Base-by-base conservation (phyloP, 2,329 filamentous ascomycete genomes). In the Pestalotiopsis sp. region DNA sequence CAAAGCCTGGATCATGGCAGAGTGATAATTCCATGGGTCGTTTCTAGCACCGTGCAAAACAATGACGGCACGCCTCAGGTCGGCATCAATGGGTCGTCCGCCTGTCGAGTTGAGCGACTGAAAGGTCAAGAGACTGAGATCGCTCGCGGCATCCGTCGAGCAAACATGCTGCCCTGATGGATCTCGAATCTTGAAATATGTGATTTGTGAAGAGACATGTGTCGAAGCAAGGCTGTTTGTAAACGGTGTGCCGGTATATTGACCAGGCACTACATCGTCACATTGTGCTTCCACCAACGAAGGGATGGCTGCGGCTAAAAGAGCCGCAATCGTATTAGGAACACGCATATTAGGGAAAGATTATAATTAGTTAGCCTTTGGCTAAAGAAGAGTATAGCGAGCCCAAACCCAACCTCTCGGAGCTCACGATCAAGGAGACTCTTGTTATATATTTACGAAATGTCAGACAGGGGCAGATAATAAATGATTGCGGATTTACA, bases 121-220 rank as follows among this genome's bases (percentile, higher is more conserved):
- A 39, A 62, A 68, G 11, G 67, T 68, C 27, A 68, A 52, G 27
- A 68, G 45, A n/a, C 67, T 68, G 14, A 68, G 25, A 27, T 68
- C 67, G 20, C 61, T 58, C 20, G 56, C 62, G 36, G 61, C 36
- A 65, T 68, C 67, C 4, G 67, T 66, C n/a, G 62, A 61, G 20
- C 67, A 68, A 4, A 66, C 57, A 61, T 68, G 67, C 2, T 59
- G 49, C 23, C 67, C 67, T 4, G 67, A 68, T 6, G 67, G 67
- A 39, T 68, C 67, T 49, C 67, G 45, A 31, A 68, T 66, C 52
- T 68, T 68, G 67, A 68, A 68, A 25, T 59, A 66, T 49, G 67
- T 60, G 14, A 65, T 61, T n/a, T 65, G 36, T 17, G 67, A 68
- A n/a, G 52, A 52, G 9, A 45, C 57, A 66, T 68, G 61, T 23